Evolutionary conservation across 164 flowering plant species (phyloP).

Genomic region (Akebia trifoliata): DNA sequence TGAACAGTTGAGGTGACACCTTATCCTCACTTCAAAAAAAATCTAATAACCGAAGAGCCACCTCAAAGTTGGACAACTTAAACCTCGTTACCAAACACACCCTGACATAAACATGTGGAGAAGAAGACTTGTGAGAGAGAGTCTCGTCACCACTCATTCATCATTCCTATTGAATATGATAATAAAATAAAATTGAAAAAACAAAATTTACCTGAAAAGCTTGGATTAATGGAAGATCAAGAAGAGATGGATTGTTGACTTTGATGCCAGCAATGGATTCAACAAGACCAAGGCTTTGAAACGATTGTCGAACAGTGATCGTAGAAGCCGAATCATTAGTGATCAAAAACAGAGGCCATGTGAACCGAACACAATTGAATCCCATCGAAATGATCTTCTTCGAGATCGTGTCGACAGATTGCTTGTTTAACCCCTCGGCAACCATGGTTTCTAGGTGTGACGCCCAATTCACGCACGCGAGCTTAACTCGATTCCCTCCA

Average conservation of each 20-base stretch:
- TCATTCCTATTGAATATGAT: no score
- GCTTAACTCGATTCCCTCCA: slow-evolving; percentile 56
- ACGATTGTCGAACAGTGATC: slow-evolving; percentile 66
- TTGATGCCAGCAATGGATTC: slow-evolving; percentile 57
- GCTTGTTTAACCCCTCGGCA: slow-evolving; percentile 87
- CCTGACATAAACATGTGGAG: no score
- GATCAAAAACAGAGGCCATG: slow-evolving; percentile 68
- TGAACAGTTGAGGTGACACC: no score
- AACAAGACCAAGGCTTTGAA: slow-evolving; percentile 46
- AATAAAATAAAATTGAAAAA: no score
- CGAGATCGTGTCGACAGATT: slow-evolving; percentile 58
- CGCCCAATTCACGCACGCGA: slow-evolving; percentile 79
- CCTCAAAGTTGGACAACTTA: no score
- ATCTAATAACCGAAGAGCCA: no score
- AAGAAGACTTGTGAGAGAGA: no score
- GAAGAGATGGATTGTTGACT: slow-evolving; percentile 58
- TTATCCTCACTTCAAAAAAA: no score
- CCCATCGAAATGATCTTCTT: slow-evolving; percentile 46
- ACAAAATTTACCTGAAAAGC: slow-evolving; percentile 74
- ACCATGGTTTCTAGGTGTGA: slow-evolving; percentile 62
- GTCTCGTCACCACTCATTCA: no score
- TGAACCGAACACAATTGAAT: slow-evolving; percentile 80
- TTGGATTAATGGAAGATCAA: slow-evolving; percentile 58
- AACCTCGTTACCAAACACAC: no score
- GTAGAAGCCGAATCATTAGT: slow-evolving; percentile 51